phyloP scores from a whole-genome alignment of 2,329 filamentous ascomycete genomes.

The Nannizzia gypsea region DNA sequence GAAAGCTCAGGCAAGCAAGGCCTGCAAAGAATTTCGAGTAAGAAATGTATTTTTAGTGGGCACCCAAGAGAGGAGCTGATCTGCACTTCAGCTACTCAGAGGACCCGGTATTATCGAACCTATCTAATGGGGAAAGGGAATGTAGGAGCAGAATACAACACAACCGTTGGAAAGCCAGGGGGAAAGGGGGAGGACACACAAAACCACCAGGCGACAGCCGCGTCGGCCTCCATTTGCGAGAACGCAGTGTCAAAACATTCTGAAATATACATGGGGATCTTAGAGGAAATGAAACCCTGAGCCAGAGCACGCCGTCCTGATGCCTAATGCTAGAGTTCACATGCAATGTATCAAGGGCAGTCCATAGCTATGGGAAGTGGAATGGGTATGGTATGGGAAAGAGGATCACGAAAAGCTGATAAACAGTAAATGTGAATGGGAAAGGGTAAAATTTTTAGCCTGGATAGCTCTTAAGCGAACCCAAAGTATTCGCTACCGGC shows the following conservation, averaged over 20 bases:
- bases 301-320: conserved; percentile 1
- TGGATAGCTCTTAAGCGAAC: conserved; percentile 61
- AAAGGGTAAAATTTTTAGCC: background rate
- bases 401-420: background rate
- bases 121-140: background rate
- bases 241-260: conserved; percentile 5
- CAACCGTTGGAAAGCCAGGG: background rate
- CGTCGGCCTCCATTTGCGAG: background rate
- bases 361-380: background rate
- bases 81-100: conserved; percentile 30
- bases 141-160: background rate
- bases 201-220: background rate
- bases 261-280: conserved; percentile 5
- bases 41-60: background rate
- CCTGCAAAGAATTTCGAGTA: background rate
- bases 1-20: background rate
- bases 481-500: conserved; percentile 94
- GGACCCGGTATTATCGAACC: background rate
- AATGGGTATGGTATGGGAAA: background rate
- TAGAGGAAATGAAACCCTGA: background rate
- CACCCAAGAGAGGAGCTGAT: conserved; percentile 20
- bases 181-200: background rate
- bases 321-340: conserved; percentile 3
- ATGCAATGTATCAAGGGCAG: conserved; percentile 2
- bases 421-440: background rate